A percentile compares a stretch with the other conserved stretches of the same genome.
Evolutionary conservation across 768 basidiomycete genomes (phyloP).

Genomic region (Mycena crocata): DNA sequence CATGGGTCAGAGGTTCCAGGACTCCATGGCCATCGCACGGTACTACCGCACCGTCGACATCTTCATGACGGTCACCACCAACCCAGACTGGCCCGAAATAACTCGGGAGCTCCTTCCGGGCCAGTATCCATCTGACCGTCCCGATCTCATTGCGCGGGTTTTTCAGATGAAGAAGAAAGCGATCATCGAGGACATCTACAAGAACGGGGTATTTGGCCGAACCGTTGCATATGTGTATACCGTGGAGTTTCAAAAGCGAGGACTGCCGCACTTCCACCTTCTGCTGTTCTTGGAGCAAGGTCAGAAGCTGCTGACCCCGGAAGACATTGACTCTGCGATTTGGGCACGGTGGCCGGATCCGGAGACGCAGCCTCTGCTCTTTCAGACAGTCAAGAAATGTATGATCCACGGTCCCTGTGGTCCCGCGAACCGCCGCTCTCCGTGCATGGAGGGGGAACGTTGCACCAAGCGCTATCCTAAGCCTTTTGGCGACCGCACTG

Average conservation of each 20-base stretch:
- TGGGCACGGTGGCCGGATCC: conserved; percentile 53
- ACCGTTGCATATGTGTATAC: conserved; percentile 45
- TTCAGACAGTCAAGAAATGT: conserved; percentile 39
- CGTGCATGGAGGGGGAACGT: conserved; percentile 38
- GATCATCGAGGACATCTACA: conserved; percentile 15
- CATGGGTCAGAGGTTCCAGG: conserved; percentile 51
- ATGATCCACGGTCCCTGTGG: conserved; percentile 58
- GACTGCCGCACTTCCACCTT: conserved; percentile 58
- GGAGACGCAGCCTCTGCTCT: conserved; percentile 38
- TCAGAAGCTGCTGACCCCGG: conserved; percentile 25
- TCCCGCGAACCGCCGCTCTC: conserved; percentile 5
- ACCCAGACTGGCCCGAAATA: conserved; percentile 65
- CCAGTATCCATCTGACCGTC: conserved; percentile 40
- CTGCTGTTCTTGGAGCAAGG: conserved; percentile 46
- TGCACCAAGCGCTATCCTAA: conserved; percentile 25
- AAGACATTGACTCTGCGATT: conserved; percentile 49
- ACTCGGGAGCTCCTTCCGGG: conserved; percentile 47
- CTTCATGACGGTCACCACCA: conserved; percentile 65
- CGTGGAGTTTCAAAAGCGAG: conserved; percentile 60
- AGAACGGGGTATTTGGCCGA: conserved; percentile 6
- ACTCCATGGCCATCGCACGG: conserved; percentile 55
- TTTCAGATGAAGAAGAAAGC: conserved; percentile 19
- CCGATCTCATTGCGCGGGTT: conserved; percentile 45
- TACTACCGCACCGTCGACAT: conserved; percentile 52
- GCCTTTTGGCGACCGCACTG: conserved; percentile 4